Base-by-base conservation (phyloP, 805 yeast genomes). In the Kluyveromyces wickerhamii region DNA sequence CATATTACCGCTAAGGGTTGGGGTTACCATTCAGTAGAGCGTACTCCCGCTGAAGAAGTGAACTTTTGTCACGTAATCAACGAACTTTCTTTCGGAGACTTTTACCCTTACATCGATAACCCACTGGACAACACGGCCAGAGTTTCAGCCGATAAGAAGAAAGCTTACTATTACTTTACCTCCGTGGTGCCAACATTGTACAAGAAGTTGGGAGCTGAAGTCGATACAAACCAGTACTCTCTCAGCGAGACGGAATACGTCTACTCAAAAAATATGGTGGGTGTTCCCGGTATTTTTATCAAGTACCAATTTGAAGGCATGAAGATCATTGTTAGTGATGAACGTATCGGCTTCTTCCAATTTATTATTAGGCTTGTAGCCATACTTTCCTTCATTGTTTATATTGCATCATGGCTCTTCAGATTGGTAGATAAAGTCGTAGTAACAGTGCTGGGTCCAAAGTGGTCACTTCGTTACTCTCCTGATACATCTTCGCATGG, bases 271-370 rank as follows among this genome's bases (percentile, higher is more conserved):
- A 39, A 44, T 28, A 43, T 46, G 11, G 38, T 38, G 9, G 60
- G 60, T 16, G 54, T 71, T 4, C 94, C 96, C 4, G 96, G 96
- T 0, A 77, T 89, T 17, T 82, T 72, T 49, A 74, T 92, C 63
- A 74, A 71, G 37, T 89, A 88, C 56, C 86, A 86, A 45, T 86
- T 92, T 54, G 97, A 92, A 49, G 89, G 96, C 4, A 73, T 92
- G 27, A 71, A 77, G 29, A 67, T 92, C 46, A 59, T 72, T 3
- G 68, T 87, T 14, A 67, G 66, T 17, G 96, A 89, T 50, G 66
- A 62, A 35, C 69, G 97, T 42, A 65, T 89, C 26, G 69, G 89
- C 4, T 89, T 89, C 53, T 53, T 76, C 27, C 84, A 79, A 48
- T 89, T 89, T 58, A 60, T 86, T 7, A 74, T 86, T 8, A 72